A percentile compares a stretch with the other conserved stretches of the same genome.
Evolutionary conservation across 169 alveolate genomes (phyloP).

Genomic region (Plasmodium gonderi): DNA sequence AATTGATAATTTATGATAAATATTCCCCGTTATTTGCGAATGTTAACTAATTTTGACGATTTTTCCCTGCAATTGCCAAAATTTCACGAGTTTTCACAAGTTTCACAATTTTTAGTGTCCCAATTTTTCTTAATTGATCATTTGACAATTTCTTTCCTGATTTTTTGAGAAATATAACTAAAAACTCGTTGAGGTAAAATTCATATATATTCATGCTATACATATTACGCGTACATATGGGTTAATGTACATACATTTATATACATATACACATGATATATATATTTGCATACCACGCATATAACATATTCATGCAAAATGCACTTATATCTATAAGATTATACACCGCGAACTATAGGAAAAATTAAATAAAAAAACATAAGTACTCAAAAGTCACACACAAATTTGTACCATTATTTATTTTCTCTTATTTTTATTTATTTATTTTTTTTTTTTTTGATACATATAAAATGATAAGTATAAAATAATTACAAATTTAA

Average conservation of each 20-base stretch:
- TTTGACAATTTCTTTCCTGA: neutral
- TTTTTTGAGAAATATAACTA: neutral
- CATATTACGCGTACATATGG: neutral
- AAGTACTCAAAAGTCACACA: neutral
- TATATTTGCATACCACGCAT: neutral
- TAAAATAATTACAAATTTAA: neutral
- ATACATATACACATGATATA: neutral
- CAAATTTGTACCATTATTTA: neutral
- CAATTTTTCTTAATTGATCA: neutral
- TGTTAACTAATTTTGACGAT: neutral
- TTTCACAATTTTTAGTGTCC: neutral
- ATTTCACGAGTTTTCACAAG: neutral
- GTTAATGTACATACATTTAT: neutral
- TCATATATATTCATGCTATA: too few relatives aligned
- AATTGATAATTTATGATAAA: neutral
- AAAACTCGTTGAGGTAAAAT: too few relatives aligned
- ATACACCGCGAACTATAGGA: neutral
- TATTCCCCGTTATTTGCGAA: neutral
- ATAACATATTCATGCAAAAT: neutral
- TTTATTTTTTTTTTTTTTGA: neutral
- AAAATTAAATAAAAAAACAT: neutral
- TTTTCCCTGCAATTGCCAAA: neutral
- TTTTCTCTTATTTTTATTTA: neutral
- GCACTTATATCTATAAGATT: neutral
- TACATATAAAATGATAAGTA: neutral